These are phyloP conservation scores for Paraglomus brasilianum DNA, from an alignment of 192 early-diverging fungal species.

Conservation along the genomic window DNA sequence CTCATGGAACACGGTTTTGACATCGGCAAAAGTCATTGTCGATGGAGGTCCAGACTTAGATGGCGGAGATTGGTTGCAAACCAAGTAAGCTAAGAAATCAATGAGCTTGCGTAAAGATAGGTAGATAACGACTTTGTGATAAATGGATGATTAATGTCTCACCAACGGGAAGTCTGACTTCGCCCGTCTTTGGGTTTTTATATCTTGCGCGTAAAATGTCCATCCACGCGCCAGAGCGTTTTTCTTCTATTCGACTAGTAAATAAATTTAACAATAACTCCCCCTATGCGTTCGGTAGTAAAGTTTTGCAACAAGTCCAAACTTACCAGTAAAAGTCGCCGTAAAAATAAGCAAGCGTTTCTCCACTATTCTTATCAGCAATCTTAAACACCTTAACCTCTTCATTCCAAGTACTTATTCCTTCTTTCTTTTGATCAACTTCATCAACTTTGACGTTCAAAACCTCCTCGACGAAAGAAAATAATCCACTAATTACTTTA, in stretches of 20 bases:
- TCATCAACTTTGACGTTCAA: constrained; percentile 52
- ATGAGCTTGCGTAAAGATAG: neutral
- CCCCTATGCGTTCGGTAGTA: neutral
- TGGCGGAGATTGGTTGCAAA: constrained; percentile 58
- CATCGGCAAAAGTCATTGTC: constrained; percentile 59
- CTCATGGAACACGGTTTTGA: constrained; percentile 63
- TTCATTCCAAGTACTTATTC: constrained; percentile 51
- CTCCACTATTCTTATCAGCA: constrained; percentile 39
- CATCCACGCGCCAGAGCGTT: constrained; percentile 61
- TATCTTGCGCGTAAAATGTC: constrained; percentile 50
- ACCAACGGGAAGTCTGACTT: constrained; percentile 50
- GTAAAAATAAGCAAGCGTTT: constrained; percentile 57
- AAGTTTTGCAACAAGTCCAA: neutral
- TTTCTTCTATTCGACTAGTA: constrained; percentile 52
- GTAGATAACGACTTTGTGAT: no score
- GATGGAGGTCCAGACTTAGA: constrained; percentile 40
- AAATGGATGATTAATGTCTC: neutral
- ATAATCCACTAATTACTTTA: constrained; percentile 52
- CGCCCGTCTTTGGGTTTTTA: constrained; percentile 37
- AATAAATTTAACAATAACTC: neutral
- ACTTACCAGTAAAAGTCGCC: constrained; percentile 51
- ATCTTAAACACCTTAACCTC: constrained; percentile 61
- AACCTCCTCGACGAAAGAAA: constrained; percentile 50
- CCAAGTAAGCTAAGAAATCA: constrained; percentile 45
- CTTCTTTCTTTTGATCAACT: constrained; percentile 40